Conservation (phyloP, 192 early-diverging fungal genomes). For the Mortierella claussenii region DNA sequence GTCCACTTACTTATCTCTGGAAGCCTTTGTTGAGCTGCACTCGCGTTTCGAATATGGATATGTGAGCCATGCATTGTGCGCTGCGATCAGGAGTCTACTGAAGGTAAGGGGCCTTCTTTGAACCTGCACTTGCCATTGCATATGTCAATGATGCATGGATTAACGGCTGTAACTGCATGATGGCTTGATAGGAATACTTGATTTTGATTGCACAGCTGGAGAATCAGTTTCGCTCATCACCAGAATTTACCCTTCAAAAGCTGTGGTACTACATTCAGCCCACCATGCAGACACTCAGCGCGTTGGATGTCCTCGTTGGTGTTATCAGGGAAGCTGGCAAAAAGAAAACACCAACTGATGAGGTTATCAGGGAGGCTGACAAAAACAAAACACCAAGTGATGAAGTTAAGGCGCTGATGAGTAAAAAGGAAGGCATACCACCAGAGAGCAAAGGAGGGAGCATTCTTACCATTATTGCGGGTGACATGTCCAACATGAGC, state of each 20-base stretch:
- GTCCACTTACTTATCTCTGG: conserved; percentile 76
- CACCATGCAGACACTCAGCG: conserved; percentile 67
- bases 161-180: neutral
- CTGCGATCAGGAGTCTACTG: conserved; percentile 77
- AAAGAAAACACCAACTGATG: conserved; percentile 44
- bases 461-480: conserved; percentile 79
- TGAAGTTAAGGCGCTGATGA: conserved; percentile 57
- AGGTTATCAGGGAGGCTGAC: conserved; percentile 43
- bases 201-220: conserved; percentile 90
- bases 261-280: conserved; percentile 92
- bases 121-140: neutral
- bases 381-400: conserved; percentile 43
- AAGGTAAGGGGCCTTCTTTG: conserved; percentile 60
- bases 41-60: conserved; percentile 83
- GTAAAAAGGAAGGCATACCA: conserved; percentile 58
- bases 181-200: conserved; percentile 75
- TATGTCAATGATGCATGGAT: neutral
- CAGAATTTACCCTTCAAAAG: conserved; percentile 89
- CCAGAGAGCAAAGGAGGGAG: conserved; percentile 78
- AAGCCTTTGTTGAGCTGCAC: conserved; percentile 81
- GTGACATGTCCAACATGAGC: conserved; percentile 71
- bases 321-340: conserved; percentile 52
- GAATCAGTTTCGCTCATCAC: conserved; percentile 76
- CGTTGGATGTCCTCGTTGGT: conserved; percentile 55
- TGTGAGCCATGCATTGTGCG: conserved; percentile 90